Evolutionary conservation across 1,139 yeast species (phyloP), one percentile per base, ranked within the genome.

Genomic region (Kluyveromyces sp.): DNA sequence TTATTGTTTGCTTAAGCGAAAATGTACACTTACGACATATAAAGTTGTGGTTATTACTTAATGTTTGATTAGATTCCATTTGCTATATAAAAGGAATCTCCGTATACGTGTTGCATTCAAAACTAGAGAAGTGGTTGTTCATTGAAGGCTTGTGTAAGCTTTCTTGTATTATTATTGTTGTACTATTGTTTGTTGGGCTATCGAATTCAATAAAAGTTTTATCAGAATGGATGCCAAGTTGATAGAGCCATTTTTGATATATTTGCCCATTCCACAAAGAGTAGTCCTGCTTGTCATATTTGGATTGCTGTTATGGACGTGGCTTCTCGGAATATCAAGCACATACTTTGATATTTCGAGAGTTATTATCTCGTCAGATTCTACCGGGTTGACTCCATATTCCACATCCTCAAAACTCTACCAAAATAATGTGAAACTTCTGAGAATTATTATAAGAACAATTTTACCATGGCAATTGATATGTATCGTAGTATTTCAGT

Each of bases 281-380:
- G 68, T 75, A 34, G 65, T 74, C 25, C 55, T 70, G 6, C 63
- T 75, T 32, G 52, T 76, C 3, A 60, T 73, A 41, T 38, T 69
- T 1, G 81, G 80, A 25, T 53, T 73, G 10, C 74, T 79, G 74
- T 60, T 74, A 25, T 78, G 82, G 81, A 70, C 68, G 4, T 45
- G 68, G 45, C 74, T 72, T 39, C 57, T 76, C 34, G 60, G 61
- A 34, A 61, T 68, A 3, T 64, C 77, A 43, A 53, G 56, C 21
- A 51, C 54, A 5, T 64, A 68, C 31, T 68, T 77, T 28, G 77
- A 77, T 50, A 55, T 73, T 7, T 56, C 71, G 2, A 46, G 58
- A 30, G 68, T 76, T 3, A 37, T 62, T 29, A 60, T 74, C 41
- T 64, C 69, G 37, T 58, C 69, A 43, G 59, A 57, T 37, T 59